These are phyloP conservation scores for Podila horticola DNA, from an alignment of 192 early-diverging fungal species.

Conservation along the genomic window DNA sequence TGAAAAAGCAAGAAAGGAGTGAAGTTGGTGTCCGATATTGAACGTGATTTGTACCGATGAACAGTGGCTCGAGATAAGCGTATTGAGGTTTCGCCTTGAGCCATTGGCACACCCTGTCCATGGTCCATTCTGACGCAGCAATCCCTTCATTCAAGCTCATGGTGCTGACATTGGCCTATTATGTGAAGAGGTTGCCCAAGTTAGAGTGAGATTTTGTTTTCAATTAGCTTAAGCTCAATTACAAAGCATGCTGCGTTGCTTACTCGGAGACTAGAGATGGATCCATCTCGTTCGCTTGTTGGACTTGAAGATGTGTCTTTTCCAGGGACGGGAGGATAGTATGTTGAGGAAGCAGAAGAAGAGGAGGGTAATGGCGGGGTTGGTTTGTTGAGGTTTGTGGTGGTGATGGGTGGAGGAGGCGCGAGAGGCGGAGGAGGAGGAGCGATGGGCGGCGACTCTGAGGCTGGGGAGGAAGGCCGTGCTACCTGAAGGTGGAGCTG, in stretches of 20 bases:
- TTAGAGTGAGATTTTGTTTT: not conserved
- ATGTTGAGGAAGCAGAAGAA: slow-evolving; percentile 2
- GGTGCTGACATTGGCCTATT: slow-evolving; percentile 34
- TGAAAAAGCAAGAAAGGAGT: not conserved
- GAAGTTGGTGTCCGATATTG: no score
- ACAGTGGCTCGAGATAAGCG: slow-evolving; percentile 42
- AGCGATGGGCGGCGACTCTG: not conserved
- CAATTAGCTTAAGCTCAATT: not conserved
- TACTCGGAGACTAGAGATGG: slow-evolving; percentile 27
- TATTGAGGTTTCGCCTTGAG: slow-evolving; percentile 18
- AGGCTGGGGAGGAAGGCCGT: slow-evolving; percentile 18
- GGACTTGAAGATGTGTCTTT: slow-evolving; percentile 17
- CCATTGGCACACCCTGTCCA: slow-evolving; percentile 47
- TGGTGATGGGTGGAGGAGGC: slow-evolving; percentile 45
- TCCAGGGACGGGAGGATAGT: slow-evolving; percentile 35
- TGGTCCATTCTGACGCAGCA: slow-evolving; percentile 41
- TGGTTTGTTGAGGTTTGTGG: slow-evolving; percentile 30
- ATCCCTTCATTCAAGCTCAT: slow-evolving; percentile 41
- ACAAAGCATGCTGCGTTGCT: not conserved
- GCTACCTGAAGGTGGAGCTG: slow-evolving; percentile 37
- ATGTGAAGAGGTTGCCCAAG: not conserved
- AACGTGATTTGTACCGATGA: slow-evolving; percentile 24
- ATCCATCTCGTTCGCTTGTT: slow-evolving; percentile 25
- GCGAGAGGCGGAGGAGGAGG: slow-evolving; percentile 16
- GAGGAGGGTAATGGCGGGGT: slow-evolving; percentile 7